phyloP scores from a whole-genome alignment of 352 stramenopile species.

The Phytopythium aichiense region DNA sequence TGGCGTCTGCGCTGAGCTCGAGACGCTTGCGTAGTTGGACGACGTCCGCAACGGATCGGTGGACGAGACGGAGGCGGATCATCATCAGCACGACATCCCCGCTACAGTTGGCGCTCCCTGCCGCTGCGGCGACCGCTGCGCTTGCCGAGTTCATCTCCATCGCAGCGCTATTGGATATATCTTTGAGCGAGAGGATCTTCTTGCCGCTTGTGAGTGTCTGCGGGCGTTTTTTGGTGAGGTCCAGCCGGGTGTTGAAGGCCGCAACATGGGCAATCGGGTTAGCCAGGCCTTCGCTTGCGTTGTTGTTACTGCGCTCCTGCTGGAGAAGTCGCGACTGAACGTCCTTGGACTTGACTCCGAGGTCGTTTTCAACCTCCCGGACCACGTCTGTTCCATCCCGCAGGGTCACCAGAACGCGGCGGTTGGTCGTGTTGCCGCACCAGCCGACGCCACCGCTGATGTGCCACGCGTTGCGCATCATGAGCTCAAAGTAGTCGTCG shows the following conservation, averaged over 20 bases:
- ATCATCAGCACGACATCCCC: conserved; percentile 43
- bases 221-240: conserved; percentile 10
- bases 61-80: conserved; percentile 40
- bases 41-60: conserved; percentile 38
- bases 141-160: conserved; percentile 16
- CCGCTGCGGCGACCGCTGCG: background rate
- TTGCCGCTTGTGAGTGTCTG: conserved; percentile 11
- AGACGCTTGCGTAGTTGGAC: conserved; percentile 43
- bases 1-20: conserved; percentile 48
- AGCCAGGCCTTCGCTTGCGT: background rate
- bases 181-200: conserved; percentile 58
- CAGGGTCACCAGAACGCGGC: conserved; percentile 60
- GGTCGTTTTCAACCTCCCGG: conserved; percentile 33
- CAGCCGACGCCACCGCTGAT: conserved; percentile 48
- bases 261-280: conserved; percentile 7
- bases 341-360: conserved; percentile 31
- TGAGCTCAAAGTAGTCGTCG: conserved; percentile 90
- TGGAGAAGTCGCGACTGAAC: conserved; percentile 27
- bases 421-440: conserved; percentile 56
- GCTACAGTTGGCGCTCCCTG: conserved; percentile 1
- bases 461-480: conserved; percentile 86
- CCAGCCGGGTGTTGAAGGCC: conserved; percentile 3
- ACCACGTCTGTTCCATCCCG: conserved; percentile 47
- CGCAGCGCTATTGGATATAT: conserved; percentile 32
- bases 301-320: conserved; percentile 21